Evolutionary conservation across 2,329 filamentous ascomycete genomes (phyloP).

Genomic region (Chrysoporthe puriensis): DNA sequence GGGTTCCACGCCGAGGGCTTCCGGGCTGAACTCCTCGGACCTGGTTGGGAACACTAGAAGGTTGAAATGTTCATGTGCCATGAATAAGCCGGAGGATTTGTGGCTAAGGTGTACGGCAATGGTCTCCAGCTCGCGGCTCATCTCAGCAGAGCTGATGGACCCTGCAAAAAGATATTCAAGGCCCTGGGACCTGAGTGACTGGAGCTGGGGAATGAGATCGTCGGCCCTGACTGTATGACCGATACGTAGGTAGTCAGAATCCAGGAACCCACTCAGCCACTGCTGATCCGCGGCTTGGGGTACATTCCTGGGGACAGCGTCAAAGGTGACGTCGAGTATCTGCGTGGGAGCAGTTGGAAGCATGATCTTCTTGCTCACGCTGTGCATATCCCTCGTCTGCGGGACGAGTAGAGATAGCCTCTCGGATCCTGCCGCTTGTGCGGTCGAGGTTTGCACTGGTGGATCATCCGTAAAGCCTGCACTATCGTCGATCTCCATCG

Average conservation of each 20-base stretch:
- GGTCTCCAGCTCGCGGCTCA: constrained; percentile 6
- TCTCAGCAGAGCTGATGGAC: constrained; percentile 27
- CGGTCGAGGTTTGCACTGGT: constrained; percentile 3
- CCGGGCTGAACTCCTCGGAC: constrained; percentile 41
- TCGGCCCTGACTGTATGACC: constrained; percentile 36
- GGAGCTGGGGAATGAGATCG: constrained; percentile 30
- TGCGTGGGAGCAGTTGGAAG: constrained; percentile 2
- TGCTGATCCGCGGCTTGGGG: constrained; percentile 22
- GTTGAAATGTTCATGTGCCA: constrained; percentile 37
- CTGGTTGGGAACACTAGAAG: constrained; percentile 46
- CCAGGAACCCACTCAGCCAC: constrained; percentile 35
- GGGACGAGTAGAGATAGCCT: constrained; percentile 17
- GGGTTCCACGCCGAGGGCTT: constrained; percentile 29
- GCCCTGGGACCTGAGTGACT: constrained; percentile 22
- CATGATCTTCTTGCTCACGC: constrained; percentile 32
- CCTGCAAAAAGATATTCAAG: constrained; percentile 34
- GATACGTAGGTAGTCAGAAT: constrained; percentile 36
- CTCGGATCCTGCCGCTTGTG: constrained; percentile 24
- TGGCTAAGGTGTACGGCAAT: constrained; percentile 41
- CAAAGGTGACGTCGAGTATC: constrained; percentile 33
- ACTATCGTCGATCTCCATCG: constrained; percentile 32
- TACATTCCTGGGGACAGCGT: constrained; percentile 31
- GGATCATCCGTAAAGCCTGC: constrained; percentile 5
- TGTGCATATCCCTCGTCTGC: constrained; percentile 24
- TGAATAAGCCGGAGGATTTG: constrained; percentile 43